A percentile compares a stretch with the other conserved stretches of the same genome.
phyloP scores from a whole-genome alignment of 2,329 filamentous ascomycete species.

The Colletotrichum liriopes region DNA sequence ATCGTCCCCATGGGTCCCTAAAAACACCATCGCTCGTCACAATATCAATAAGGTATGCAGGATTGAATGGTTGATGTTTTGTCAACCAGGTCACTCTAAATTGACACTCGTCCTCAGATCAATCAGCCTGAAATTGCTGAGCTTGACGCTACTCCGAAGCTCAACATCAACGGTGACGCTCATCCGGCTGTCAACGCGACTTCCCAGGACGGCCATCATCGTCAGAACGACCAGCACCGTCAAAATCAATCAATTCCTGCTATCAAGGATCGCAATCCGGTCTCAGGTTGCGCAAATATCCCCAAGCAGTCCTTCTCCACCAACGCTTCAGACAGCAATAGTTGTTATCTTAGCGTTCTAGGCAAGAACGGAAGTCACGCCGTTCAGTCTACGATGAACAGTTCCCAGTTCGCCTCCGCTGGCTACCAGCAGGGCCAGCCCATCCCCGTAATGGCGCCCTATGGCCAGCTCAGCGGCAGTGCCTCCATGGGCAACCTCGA shows the following conservation, averaged over 20 bases:
- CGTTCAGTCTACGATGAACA: neutral
- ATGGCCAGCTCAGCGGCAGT: slow-evolving; percentile 29
- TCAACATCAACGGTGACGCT: neutral
- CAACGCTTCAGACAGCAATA: neutral
- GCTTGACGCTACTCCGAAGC: slow-evolving; percentile 9
- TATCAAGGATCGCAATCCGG: too few species aligned
- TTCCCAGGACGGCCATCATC: neutral
- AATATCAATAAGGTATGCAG: slow-evolving; percentile 8
- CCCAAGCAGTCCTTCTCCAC: neutral
- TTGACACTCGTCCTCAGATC: slow-evolving; percentile 1
- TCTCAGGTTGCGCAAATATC: neutral
- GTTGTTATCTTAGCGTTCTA: neutral
- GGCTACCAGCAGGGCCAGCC: neutral
- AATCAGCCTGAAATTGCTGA: slow-evolving; percentile 14
- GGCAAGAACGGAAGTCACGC: neutral
- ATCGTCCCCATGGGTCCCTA: slow-evolving; percentile 38
- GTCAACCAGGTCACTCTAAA: too few species aligned
- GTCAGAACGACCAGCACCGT: neutral
- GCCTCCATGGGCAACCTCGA: slow-evolving; percentile 30
- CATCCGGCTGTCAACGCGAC: neutral
- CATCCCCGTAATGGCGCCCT: neutral
- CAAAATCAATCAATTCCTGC: neutral
- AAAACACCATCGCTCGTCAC: neutral
- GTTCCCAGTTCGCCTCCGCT: neutral
- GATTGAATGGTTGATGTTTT: neutral